Base-by-base conservation (phyloP, 2,329 filamentous ascomycete species). In the Didymella pinodella region DNA sequence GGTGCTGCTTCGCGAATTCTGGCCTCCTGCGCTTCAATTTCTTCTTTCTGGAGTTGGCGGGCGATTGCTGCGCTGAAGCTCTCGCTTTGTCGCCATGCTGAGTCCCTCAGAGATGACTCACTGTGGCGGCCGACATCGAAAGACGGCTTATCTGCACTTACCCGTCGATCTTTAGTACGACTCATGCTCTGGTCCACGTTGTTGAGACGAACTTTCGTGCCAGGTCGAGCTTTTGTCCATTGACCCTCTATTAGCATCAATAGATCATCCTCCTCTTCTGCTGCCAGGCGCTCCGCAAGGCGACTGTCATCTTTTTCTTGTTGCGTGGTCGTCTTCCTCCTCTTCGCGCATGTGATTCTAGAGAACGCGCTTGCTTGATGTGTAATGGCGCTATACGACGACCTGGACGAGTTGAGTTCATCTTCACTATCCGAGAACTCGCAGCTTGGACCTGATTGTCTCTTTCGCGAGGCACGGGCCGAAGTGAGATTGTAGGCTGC, bases 51-150 rank as follows among this genome's bases (percentile, higher is more conserved):
- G 2, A 66, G 45, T 43, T 48, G 34, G n/a, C 43, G 41, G 26
- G 64, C 52, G 25, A 65, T 41, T 31, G 49, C 44, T n/a, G 50
- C 50, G 44, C 66, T 62, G 11, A 29, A 40, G 11, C 14, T 26
- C 10, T 41, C 38, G 38, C 38, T 40, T 7, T 25, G 38, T 25
- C 18, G 38, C 20, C 18, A 10, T 14, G 8, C 14, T 14, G 38
- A 7, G 16, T 3, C 7, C 41, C n/a, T 44, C 16, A 14, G 28
- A 2, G 7, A n/a, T 28, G 22, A n/a, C 25, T 28, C 22, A 14
- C 25, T 10, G 14, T 26, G 16, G 5, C 16, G 12, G 4, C 22
- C 11, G 22, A 43, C 22, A 26, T 10, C 12, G 22, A 16, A 43
- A 25, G 12, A 43, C 4, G 12, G 26, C 4, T 22, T 26, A 12